These are phyloP conservation scores for Ophiostoma novo-ulmi DNA, from an alignment of 2,329 filamentous ascomycete species.

Conservation along the genomic window DNA sequence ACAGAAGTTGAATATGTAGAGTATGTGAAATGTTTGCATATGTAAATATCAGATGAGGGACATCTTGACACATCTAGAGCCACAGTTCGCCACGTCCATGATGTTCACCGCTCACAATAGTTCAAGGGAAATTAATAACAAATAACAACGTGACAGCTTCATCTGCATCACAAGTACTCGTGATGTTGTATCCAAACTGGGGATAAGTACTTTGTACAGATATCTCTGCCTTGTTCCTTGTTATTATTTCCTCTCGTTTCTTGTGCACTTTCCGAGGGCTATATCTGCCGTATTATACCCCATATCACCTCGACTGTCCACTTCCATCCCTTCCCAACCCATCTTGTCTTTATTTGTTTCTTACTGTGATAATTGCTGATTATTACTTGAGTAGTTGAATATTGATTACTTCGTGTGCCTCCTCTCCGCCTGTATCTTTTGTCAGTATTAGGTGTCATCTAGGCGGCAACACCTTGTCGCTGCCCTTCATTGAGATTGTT, in stretches of 20 bases:
- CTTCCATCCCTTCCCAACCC: background rate
- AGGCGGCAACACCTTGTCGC: background rate
- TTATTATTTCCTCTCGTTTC: background rate
- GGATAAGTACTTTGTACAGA: background rate
- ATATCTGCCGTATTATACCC: conserved; percentile 9
- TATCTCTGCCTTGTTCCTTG: conserved; percentile 1
- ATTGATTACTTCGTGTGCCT: too few relatives aligned
- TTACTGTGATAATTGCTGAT: background rate
- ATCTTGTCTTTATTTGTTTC: background rate
- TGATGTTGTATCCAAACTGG: conserved; percentile 10
- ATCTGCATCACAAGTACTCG: background rate
- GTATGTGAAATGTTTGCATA: too few relatives aligned
- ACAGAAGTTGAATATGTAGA: background rate
- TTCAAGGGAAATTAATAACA: background rate
- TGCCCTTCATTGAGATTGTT: background rate
- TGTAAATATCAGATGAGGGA: too few relatives aligned
- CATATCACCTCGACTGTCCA: background rate
- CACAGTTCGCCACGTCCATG: too few relatives aligned
- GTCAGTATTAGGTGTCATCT: background rate
- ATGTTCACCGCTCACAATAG: background rate
- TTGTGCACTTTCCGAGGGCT: background rate
- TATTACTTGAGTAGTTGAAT: background rate
- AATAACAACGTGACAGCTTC: background rate
- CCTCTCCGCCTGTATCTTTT: background rate
- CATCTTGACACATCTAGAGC: background rate